Conservation (phyloP, 805 yeast species). For the Pichia deserticola region DNA sequence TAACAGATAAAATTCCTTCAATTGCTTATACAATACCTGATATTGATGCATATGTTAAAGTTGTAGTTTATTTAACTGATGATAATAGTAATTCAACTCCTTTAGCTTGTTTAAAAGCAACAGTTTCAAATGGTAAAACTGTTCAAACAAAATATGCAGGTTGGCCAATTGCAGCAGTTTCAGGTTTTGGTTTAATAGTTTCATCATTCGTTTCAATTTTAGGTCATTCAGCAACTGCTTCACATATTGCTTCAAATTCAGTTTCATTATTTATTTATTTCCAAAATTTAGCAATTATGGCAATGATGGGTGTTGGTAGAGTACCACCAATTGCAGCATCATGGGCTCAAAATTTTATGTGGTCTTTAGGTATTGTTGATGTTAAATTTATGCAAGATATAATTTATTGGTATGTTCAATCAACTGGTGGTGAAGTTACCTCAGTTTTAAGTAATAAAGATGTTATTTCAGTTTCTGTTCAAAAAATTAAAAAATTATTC, state of each 20-base stretch:
- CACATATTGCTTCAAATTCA: constrained; percentile 95
- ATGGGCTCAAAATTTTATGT: constrained; percentile 86
- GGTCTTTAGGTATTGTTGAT: constrained; percentile 90
- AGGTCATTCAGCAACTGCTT: constrained; percentile 89
- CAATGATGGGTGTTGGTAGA: constrained; percentile 90
- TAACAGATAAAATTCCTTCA: constrained; percentile 54
- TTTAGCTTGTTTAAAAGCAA: constrained; percentile 90
- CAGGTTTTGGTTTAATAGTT: constrained; percentile 80
- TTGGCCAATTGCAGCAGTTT: constrained; percentile 92
- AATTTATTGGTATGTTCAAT: constrained; percentile 76
- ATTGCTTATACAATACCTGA: constrained; percentile 90
- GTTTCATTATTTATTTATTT: constrained; percentile 88
- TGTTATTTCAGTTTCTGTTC: constrained; percentile 77
- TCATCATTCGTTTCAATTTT: constrained; percentile 81
- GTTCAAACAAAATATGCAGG: constrained; percentile 88
- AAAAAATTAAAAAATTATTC: constrained; percentile 33
- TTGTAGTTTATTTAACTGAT: constrained; percentile 48
- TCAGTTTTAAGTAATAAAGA: constrained; percentile 60
- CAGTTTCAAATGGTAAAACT: constrained; percentile 79
- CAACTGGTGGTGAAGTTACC: constrained; percentile 87
- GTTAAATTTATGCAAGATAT: constrained; percentile 76
- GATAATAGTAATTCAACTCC: constrained; percentile 37
- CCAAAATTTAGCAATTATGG: constrained; percentile 84
- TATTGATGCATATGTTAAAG: constrained; percentile 83
- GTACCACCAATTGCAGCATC: constrained; percentile 94